A percentile compares a stretch with the other conserved stretches of the same genome.
Evolutionary conservation across 2,329 filamentous ascomycete genomes (phyloP).

Genomic region (Penicillium sp.): DNA sequence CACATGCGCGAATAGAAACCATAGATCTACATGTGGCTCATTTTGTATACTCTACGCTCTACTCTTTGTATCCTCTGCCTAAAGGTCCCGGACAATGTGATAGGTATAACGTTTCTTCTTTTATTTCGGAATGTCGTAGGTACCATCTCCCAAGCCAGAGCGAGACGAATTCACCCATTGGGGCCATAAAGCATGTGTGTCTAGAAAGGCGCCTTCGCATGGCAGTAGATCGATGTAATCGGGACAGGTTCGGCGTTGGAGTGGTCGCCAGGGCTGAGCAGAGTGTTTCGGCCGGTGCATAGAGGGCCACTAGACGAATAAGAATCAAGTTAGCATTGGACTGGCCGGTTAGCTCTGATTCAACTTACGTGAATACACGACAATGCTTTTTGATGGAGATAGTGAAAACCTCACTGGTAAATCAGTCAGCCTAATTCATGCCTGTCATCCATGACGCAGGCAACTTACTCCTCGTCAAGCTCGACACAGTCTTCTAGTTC

Average conservation of each 20-base stretch:
- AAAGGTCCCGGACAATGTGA: not conserved
- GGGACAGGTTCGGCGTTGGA: slow-evolving; percentile 29
- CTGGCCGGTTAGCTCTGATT: not conserved
- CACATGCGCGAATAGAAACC: not conserved
- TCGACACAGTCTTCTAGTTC: slow-evolving; percentile 27
- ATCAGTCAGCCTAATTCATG: slow-evolving; percentile 1
- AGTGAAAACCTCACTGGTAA: slow-evolving; percentile 24
- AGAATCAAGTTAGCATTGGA: not conserved
- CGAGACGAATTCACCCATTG: not conserved
- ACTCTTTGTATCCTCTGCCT: too few species aligned
- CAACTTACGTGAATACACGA: slow-evolving; percentile 32
- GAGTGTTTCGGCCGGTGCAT: slow-evolving; percentile 31
- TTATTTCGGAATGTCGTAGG: not conserved
- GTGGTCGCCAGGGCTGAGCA: slow-evolving; percentile 28
- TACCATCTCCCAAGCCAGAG: not conserved
- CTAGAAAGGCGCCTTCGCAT: slow-evolving; percentile 19
- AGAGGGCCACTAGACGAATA: slow-evolving; percentile 19
- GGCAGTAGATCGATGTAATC: slow-evolving; percentile 30
- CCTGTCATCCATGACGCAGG: not conserved
- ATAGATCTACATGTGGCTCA: not conserved
- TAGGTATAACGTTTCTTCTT: not conserved
- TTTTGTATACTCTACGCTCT: not conserved
- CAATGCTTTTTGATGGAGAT: slow-evolving; percentile 29
- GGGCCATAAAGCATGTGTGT: not conserved
- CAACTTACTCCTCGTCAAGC: slow-evolving; percentile 30